These are phyloP conservation scores for Trichophyton simii DNA, from an alignment of 2,329 filamentous ascomycete genomes.

Conservation along the genomic window DNA sequence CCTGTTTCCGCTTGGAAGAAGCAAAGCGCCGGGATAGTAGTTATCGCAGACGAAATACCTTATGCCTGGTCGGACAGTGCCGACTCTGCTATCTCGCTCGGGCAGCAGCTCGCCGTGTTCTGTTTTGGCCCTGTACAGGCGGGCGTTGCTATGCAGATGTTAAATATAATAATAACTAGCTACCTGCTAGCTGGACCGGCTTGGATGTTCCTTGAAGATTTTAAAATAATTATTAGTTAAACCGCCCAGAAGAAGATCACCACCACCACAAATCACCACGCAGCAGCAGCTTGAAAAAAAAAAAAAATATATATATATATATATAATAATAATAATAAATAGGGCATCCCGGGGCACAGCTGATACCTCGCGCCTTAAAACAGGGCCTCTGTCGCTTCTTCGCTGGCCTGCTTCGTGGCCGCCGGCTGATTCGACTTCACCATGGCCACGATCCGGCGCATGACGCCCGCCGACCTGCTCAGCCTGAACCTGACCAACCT, in stretches of 20 bases:
- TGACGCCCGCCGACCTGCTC: conserved; percentile 72
- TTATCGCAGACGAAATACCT: not conserved
- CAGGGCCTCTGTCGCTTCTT: not conserved
- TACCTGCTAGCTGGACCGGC: too few relatives aligned
- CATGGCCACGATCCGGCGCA: conserved; percentile 78
- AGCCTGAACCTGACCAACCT: conserved; percentile 90
- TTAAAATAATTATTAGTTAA: not conserved
- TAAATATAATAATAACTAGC: not conserved
- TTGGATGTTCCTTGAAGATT: not conserved
- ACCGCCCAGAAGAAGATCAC: too few relatives aligned
- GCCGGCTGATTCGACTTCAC: not conserved
- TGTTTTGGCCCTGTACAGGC: not conserved
- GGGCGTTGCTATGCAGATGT: not conserved
- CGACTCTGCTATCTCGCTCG: not conserved
- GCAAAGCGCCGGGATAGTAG: not conserved
- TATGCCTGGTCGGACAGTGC: not conserved
- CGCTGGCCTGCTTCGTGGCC: not conserved
- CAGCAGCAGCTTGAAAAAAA: too few relatives aligned
- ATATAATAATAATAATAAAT: too few relatives aligned
- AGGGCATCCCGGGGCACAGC: not conserved
- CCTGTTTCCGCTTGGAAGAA: not conserved
- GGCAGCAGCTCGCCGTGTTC: not conserved
- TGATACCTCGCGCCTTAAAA: not conserved
- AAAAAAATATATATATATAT: too few relatives aligned
- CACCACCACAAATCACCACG: too few relatives aligned